Base-by-base conservation (phyloP, 441 rosid genomes). In the Francoa sonchifolia region DNA sequence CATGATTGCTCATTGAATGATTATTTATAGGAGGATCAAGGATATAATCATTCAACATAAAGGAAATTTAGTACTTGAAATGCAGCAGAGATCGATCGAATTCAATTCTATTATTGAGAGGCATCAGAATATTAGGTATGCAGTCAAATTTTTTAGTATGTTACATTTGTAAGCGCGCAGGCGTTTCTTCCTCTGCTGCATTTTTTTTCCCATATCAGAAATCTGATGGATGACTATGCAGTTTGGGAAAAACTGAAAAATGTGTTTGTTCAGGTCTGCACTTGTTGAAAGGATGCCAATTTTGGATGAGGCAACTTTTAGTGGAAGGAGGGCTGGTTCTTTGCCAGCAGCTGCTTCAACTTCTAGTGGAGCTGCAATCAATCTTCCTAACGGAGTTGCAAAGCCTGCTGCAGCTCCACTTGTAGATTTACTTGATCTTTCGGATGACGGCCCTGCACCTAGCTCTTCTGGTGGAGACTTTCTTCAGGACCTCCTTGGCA, bases 211-310 rank as follows among this genome's bases (percentile, higher is more conserved):
- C 52, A 13, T 17, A 18, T 7, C 3, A 19, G 8, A 40, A 38
- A 41, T 47, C 37, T 20, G n/a, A n/a, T n/a, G n/a, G n/a, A n/a
- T n/a, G n/a, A n/a, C n/a, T n/a, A n/a, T n/a, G n/a, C n/a, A n/a
- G n/a, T n/a, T n/a, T n/a, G n/a, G n/a, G n/a, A 33, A 32, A 38
- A 53, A 46, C 50, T 59, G 47, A 61, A 71, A 47, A 39, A 48
- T 51, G 59, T 62, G 47, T 61, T 52, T 42, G 18, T 69, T 42
- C 66, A 92, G 99, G 67, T 68, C 97, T 59, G 66, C 89, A 1
- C 64, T 92, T 62, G 82, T 92, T 67, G 99, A 92, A 67, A 79
- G 97, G 63, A 92, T 87, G 97, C 97, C 99, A 4, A 89, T 92
- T 50, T 55, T 87, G 60, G 99, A 92, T 69, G 94, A 92, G 69